These are phyloP conservation scores for Aspergillus homomorphus DNA, from an alignment of 495 filamentous ascomycete genomes.

Conservation along the genomic window DNA sequence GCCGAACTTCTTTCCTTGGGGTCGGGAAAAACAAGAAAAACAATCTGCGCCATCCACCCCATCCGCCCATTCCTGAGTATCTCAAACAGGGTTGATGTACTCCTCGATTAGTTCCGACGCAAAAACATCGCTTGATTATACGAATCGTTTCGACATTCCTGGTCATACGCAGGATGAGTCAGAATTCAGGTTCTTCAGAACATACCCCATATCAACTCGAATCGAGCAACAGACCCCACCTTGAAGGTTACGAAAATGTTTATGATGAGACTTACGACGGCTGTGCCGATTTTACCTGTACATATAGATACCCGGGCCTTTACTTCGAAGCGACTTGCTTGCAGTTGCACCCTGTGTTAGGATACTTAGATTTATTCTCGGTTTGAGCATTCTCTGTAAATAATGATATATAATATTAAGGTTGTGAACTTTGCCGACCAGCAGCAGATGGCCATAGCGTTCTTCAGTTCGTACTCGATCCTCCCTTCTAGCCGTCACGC, in stretches of 20 bases:
- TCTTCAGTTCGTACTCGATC: too few relatives aligned
- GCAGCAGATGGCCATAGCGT: too few relatives aligned
- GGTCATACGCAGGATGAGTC: background rate
- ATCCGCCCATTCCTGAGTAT: conserved; percentile 19
- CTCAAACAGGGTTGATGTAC: background rate
- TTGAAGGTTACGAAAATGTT: background rate
- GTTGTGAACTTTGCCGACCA: background rate
- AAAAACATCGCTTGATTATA: background rate
- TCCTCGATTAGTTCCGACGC: background rate
- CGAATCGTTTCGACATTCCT: background rate
- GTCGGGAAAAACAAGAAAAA: conserved; percentile 35
- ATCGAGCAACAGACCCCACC: background rate
- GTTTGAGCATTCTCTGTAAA: background rate
- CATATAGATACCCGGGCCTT: background rate
- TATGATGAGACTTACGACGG: background rate
- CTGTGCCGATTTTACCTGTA: background rate
- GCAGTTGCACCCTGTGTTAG: background rate
- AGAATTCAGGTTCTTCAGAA: background rate
- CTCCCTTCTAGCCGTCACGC: too few relatives aligned
- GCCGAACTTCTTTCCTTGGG: conserved; percentile 32
- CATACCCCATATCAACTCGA: background rate
- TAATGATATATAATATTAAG: background rate
- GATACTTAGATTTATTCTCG: background rate
- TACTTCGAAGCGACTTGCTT: background rate
- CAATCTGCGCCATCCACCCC: conserved; percentile 17